Percentiles rank a stretch among this genome's conserved stretches.
Evolutionary conservation across 768 basidiomycete species (phyloP).

Genomic region (Scleroderma citrinum): DNA sequence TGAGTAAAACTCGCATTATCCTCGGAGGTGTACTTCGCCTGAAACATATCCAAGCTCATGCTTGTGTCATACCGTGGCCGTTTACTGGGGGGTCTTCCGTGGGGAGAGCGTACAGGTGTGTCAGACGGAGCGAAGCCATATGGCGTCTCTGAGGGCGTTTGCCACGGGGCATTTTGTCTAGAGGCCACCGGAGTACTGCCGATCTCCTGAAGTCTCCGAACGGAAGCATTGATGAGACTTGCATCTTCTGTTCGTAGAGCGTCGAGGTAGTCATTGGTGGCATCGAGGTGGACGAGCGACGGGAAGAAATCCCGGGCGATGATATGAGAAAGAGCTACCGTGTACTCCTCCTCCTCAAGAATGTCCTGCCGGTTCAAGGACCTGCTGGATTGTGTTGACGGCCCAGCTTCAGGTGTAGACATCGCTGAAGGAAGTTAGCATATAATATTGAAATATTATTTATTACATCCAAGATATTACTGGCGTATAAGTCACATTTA

Average conservation of each 20-base stretch:
- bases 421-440: constrained; percentile 10
- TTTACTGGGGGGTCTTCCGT: constrained; percentile 44
- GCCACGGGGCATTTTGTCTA: constrained; percentile 26
- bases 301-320: constrained; percentile 99
- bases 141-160: constrained; percentile 61
- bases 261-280: constrained; percentile 81
- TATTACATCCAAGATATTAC: neutral
- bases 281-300: constrained; percentile 82
- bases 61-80: constrained; percentile 52
- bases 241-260: constrained; percentile 75
- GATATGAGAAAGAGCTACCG: constrained; percentile 80
- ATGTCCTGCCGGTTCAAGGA: constrained; percentile 70
- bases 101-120: constrained; percentile 54
- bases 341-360: constrained; percentile 93
- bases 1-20: constrained; percentile 96
- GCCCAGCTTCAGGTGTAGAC: constrained; percentile 24
- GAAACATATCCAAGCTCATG: constrained; percentile 80
- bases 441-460: neutral
- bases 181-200: constrained; percentile 43
- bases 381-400: constrained; percentile 30
- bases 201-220: constrained; percentile 64
- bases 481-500: neutral
- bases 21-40: constrained; percentile 89
- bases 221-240: constrained; percentile 67
- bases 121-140: constrained; percentile 53